Percentiles rank a stretch among this genome's conserved stretches.
phyloP scores from a whole-genome alignment of 2,329 filamentous ascomycete genomes.

The Hortaea werneckii region DNA sequence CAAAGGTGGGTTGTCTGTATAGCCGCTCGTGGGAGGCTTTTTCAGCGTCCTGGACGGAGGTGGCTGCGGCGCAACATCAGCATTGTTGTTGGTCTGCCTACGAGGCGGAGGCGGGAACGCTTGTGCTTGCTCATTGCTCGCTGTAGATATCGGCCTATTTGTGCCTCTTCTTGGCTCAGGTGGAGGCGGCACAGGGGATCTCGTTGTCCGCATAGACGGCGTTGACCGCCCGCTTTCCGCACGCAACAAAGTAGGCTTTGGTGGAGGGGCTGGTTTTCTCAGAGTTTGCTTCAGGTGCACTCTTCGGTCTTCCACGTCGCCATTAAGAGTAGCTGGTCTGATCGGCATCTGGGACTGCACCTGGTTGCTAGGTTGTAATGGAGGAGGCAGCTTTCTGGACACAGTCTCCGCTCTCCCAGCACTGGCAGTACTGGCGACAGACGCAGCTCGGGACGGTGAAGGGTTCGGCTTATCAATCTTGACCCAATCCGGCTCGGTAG shows the following conservation, averaged over 20 bases:
- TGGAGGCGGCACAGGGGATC: constrained; percentile 10
- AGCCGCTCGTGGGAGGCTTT: constrained; percentile 6
- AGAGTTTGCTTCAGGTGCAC: constrained; percentile 16
- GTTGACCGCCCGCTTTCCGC: constrained; percentile 15
- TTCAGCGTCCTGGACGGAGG: constrained; percentile 14
- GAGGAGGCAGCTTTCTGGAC: constrained; percentile 11
- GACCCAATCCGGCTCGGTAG: constrained; percentile 77
- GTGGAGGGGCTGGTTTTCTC: constrained; percentile 26
- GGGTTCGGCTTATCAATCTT: constrained; percentile 28
- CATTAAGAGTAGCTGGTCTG: constrained; percentile 4
- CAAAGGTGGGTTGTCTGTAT: constrained; percentile 10
- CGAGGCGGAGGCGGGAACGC: constrained; percentile 9
- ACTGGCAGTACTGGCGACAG: constrained; percentile 9
- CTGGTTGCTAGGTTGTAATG: constrained; percentile 3
- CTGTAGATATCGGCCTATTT: not conserved
- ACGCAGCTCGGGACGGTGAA: constrained; percentile 12
- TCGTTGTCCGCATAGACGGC: constrained; percentile 6
- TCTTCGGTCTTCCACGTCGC: constrained; percentile 4
- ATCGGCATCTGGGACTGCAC: constrained; percentile 4
- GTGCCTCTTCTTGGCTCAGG: constrained; percentile 11
- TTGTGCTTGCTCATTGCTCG: not conserved
- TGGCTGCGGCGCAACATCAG: constrained; percentile 7
- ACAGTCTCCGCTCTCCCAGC: constrained; percentile 1
- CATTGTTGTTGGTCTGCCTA: not conserved
- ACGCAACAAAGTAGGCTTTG: constrained; percentile 23